phyloP scores from a whole-genome alignment of 352 stramenopile species.

The Phytophthora hybrid region DNA sequence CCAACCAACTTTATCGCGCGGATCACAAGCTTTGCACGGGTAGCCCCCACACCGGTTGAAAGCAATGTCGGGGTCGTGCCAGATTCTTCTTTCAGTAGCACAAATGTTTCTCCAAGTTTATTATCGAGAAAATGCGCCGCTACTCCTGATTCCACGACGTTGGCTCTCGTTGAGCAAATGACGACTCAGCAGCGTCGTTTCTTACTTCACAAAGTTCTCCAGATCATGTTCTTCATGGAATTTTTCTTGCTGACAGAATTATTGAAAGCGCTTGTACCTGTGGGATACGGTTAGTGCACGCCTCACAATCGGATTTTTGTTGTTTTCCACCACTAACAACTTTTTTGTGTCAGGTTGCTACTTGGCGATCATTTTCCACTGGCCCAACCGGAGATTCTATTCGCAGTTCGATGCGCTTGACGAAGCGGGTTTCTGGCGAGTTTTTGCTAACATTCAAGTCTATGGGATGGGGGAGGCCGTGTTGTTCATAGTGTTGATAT shows the following conservation, averaged over 20 bases:
- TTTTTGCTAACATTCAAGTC: constrained; percentile 8
- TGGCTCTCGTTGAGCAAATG: constrained; percentile 5
- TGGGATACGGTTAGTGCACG: constrained; percentile 36
- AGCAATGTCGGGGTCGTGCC: background rate
- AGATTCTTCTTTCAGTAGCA: background rate
- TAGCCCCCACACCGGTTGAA: constrained; percentile 2
- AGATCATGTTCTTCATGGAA: constrained; percentile 42
- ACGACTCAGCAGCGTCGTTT: constrained; percentile 8
- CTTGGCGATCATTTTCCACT: constrained; percentile 30
- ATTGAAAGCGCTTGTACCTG: constrained; percentile 39
- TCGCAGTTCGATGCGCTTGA: constrained; percentile 25
- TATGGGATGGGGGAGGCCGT: constrained; percentile 28
- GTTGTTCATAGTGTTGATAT: constrained; percentile 14
- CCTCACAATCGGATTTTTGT: background rate
- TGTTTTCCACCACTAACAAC: background rate
- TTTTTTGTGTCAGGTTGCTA: constrained; percentile 27
- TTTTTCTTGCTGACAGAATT: constrained; percentile 45
- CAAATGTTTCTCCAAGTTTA: background rate
- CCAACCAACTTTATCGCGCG: background rate
- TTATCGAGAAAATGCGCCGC: background rate
- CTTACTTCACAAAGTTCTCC: constrained; percentile 30
- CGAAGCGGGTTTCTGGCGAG: constrained; percentile 1
- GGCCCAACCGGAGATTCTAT: constrained; percentile 44
- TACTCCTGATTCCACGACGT: background rate
- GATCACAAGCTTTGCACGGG: background rate